These are phyloP conservation scores for Leccinum truebloodii DNA, from an alignment of 768 basidiomycete species.

Conservation along the genomic window DNA sequence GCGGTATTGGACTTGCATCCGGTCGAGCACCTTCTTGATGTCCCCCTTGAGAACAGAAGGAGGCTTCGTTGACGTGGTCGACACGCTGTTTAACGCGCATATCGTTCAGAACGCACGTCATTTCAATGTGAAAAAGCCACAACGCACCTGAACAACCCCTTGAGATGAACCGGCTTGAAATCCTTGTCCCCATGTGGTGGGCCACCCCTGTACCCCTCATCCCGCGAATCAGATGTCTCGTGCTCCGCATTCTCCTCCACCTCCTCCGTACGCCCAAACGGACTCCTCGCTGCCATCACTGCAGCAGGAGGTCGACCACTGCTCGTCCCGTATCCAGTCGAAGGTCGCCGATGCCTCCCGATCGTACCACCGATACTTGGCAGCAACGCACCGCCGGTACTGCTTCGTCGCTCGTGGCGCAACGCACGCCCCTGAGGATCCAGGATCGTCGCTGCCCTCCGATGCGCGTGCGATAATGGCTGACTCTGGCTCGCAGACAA, in stretches of 20 bases:
- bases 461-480: conserved; percentile 59
- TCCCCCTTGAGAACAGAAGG: conserved; percentile 80
- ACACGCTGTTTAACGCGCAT: conserved; percentile 60
- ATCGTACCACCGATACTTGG: conserved; percentile 53
- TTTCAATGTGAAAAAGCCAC: background rate
- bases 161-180: conserved; percentile 93
- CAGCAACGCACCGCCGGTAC: conserved; percentile 65
- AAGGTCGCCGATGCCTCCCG: conserved; percentile 69
- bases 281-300: conserved; percentile 33
- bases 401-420: conserved; percentile 75
- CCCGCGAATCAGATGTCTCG: conserved; percentile 34
- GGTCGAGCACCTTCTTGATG: conserved; percentile 82
- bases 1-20: conserved; percentile 94
- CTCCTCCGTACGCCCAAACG: conserved; percentile 54
- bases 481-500: conserved; percentile 51
- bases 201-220: conserved; percentile 49
- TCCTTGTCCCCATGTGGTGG: conserved; percentile 58
- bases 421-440: conserved; percentile 64
- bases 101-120: background rate
- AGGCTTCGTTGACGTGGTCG: conserved; percentile 91
- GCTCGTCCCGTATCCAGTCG: conserved; percentile 55
- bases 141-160: conserved; percentile 87
- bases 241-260: conserved; percentile 50
- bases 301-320: conserved; percentile 26
- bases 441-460: conserved; percentile 75